Evolutionary conservation across 345 rosid species (phyloP).

Genomic region (Trapa bicornis): DNA sequence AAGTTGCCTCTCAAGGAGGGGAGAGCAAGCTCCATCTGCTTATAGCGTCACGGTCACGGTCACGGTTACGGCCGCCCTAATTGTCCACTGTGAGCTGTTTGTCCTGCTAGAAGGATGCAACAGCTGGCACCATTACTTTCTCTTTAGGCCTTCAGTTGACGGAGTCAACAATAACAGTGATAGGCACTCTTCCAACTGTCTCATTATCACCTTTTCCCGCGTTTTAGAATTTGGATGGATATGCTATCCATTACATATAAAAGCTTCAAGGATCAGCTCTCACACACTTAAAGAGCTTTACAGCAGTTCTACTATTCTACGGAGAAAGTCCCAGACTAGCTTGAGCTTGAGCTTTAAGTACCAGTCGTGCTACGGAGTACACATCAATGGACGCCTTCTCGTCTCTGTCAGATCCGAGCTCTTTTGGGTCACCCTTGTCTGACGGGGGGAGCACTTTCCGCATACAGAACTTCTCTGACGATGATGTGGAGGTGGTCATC

Average conservation of each 20-base stretch:
- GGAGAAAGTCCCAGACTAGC: background rate
- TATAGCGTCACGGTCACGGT: no score
- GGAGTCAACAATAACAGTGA: no score
- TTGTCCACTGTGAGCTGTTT: background rate
- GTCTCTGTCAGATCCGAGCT: slow-evolving; percentile 14
- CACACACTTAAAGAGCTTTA: no score
- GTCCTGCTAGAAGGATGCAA: background rate
- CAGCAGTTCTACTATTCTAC: background rate
- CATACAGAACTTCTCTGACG: slow-evolving; percentile 26
- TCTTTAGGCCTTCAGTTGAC: no score
- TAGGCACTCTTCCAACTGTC: no score
- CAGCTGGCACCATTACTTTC: background rate
- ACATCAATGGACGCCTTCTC: slow-evolving; percentile 15
- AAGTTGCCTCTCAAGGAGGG: background rate
- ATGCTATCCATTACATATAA: no score
- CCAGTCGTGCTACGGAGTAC: no score
- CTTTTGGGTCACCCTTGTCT: slow-evolving; percentile 16
- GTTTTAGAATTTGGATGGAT: no score
- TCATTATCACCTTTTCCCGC: no score
- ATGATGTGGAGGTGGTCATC: slow-evolving; percentile 15
- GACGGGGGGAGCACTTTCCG: slow-evolving; percentile 12
- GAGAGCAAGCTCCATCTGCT: no score
- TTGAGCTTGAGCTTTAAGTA: background rate
- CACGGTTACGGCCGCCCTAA: background rate
- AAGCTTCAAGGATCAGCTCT: no score